These are phyloP conservation scores for Urostyla sp. DNA, from an alignment of 73 alveolate species.

Conservation along the genomic window DNA sequence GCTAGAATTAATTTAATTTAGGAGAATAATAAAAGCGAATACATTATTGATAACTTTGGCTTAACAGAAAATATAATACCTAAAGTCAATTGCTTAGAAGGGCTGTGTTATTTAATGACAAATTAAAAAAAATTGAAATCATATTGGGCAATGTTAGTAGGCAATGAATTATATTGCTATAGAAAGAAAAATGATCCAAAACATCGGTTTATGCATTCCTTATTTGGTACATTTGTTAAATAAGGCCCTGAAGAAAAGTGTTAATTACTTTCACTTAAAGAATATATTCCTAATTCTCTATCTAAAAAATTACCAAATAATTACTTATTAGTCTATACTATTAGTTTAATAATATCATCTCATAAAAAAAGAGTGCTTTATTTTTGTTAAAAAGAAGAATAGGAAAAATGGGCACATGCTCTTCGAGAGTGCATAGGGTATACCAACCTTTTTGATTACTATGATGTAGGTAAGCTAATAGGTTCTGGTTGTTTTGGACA, in stretches of 20 bases:
- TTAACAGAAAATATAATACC: neutral
- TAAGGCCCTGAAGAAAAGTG: constrained; percentile 61
- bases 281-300: too few species aligned
- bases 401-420: constrained; percentile 62
- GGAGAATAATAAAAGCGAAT: too few species aligned
- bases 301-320: too few species aligned
- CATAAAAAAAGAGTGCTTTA: constrained; percentile 72
- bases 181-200: constrained; percentile 59
- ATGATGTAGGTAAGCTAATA: constrained; percentile 58
- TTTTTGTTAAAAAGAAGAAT: constrained; percentile 70
- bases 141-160: constrained; percentile 52
- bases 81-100: constrained; percentile 32
- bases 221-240: constrained; percentile 64
- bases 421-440: constrained; percentile 71
- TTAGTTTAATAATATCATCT: constrained; percentile 45
- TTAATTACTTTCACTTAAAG: too few species aligned
- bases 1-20: too few species aligned
- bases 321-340: constrained; percentile 6
- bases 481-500: constrained; percentile 81
- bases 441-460: constrained; percentile 69
- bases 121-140: constrained; percentile 36
- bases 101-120: constrained; percentile 50
- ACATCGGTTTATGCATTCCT: constrained; percentile 66
- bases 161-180: constrained; percentile 70
- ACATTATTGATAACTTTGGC: constrained; percentile 30